Evolutionary conservation across 2,329 filamentous ascomycete species (phyloP).

Genomic region (Aspergillus brunneoviolaceus): DNA sequence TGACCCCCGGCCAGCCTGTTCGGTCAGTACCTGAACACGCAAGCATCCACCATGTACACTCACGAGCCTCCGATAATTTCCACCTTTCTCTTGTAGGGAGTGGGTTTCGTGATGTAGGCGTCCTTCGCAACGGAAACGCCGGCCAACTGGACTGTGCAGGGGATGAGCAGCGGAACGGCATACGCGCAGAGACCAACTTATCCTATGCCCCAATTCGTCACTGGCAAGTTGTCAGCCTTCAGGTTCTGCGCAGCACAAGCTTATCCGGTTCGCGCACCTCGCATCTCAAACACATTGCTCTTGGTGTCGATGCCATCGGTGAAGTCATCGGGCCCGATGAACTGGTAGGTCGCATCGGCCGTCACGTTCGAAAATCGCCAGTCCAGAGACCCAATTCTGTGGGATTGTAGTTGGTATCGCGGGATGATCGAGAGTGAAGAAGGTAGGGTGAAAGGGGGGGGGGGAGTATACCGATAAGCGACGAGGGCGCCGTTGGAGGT

Average conservation of each 20-base stretch:
- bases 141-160: conserved; percentile 51
- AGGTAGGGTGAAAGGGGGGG: too few species aligned
- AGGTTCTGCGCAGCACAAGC: too few species aligned
- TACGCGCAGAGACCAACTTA: conserved; percentile 21
- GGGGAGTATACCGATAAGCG: conserved; percentile 46
- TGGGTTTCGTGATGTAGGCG: conserved; percentile 47
- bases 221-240: conserved; percentile 21
- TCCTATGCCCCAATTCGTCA: conserved; percentile 62
- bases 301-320: conserved; percentile 45
- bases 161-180: conserved; percentile 15
- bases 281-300: conserved; percentile 55
- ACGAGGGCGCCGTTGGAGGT: conserved; percentile 54
- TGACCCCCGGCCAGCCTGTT: conserved; percentile 56
- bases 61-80: conserved; percentile 49
- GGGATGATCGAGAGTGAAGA: not conserved
- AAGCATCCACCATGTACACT: conserved; percentile 20
- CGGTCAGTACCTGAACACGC: conserved; percentile 43
- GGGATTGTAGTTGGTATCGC: not conserved
- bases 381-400: conserved; percentile 56
- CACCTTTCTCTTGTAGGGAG: conserved; percentile 37
- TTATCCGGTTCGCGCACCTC: conserved; percentile 27
- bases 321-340: conserved; percentile 47
- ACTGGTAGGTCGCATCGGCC: conserved; percentile 55
- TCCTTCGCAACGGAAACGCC: conserved; percentile 51
- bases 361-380: conserved; percentile 64